Evolutionary conservation across 2,329 filamentous ascomycete genomes (phyloP), one percentile per base, ranked within the genome.

Genomic region (Colletotrichum coccodes): DNA sequence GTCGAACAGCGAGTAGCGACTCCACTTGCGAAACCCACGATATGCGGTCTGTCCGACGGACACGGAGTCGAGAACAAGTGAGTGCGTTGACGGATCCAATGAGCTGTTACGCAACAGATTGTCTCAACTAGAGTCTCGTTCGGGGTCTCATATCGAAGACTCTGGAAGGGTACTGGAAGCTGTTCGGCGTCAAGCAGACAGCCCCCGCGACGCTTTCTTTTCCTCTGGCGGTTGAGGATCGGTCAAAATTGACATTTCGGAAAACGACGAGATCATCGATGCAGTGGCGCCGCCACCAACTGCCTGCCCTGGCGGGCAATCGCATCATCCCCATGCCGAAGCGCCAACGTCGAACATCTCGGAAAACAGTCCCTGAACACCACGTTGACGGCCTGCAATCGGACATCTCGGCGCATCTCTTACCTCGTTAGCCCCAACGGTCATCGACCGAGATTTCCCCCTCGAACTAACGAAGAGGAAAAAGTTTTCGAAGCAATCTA

Each of bases 231-330:
- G 47, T 44, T n/a, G 3, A 16, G 30, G 54, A 49, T 53, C 50
- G 32, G 28, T 46, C 40, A 54, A 26, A 36, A 46, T 50, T 40
- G 60, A 64, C 26, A 32, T 6, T 34, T 36, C 11, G 32, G 38
- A 26, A 52, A 18, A 16, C 52, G 23, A 52, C 46, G 38, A 64
- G 14, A 64, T 52, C 21, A 53, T 42, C 64, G 53, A 36, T 42
- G 16, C 26, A 36, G 60, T 64, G 65, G 65, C 65, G 65, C 23
- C 49, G 63, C 47, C 53, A 64, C 60, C 53, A 34, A 58, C n/a
- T 42, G 62, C 53, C 53, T 36, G 30, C 8, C 40, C 52, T 44
- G 26, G 34, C n/a, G 18, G n/a, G 28, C 18, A 40, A 26, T 46
- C 34, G 30, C n/a, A 38, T 38, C 38, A 34, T 38, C 16, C 32